These are phyloP conservation scores for Drosera capensis DNA, from an alignment of 148 eudicot species.

Conservation along the genomic window DNA sequence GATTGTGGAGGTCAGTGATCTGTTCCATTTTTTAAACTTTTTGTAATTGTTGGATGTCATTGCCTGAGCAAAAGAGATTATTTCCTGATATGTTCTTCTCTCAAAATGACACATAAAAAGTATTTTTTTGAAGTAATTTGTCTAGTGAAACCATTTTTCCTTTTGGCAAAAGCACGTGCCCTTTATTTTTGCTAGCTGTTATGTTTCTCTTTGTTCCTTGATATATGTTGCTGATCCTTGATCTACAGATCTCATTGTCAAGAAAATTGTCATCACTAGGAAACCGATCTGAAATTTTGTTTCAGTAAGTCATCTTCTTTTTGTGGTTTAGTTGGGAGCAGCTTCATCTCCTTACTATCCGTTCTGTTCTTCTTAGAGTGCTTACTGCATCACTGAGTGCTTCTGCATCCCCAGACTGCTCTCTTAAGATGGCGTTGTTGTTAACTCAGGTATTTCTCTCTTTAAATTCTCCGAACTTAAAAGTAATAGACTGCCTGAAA, in stretches of 20 bases:
- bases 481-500: too few species aligned
- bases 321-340: too few species aligned
- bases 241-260: conserved; percentile 61
- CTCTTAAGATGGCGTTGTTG: conserved; percentile 77
- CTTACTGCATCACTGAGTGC: conserved; percentile 80
- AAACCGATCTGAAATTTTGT: conserved; percentile 66
- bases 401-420: conserved; percentile 81
- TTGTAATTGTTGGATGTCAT: too few species aligned
- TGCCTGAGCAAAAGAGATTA: too few species aligned
- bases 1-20: conserved; percentile 54
- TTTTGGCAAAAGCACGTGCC: too few species aligned
- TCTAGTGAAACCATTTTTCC: too few species aligned
- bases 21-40: conserved; percentile 2
- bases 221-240: conserved; percentile 3
- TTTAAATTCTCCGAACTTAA: too few species aligned
- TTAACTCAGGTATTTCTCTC: conserved; percentile 54
- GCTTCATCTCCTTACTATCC: too few species aligned
- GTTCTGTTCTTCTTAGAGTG: conserved; percentile 33
- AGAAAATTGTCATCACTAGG: conserved; percentile 70
- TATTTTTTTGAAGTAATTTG: too few species aligned
- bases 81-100: too few species aligned
- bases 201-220: conserved; percentile 1
- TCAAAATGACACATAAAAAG: too few species aligned
- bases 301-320: conserved; percentile 42
- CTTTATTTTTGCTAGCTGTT: background rate